Base-by-base conservation (phyloP, 1,139 yeast species). In the Saccharomycopsis phalli region DNA sequence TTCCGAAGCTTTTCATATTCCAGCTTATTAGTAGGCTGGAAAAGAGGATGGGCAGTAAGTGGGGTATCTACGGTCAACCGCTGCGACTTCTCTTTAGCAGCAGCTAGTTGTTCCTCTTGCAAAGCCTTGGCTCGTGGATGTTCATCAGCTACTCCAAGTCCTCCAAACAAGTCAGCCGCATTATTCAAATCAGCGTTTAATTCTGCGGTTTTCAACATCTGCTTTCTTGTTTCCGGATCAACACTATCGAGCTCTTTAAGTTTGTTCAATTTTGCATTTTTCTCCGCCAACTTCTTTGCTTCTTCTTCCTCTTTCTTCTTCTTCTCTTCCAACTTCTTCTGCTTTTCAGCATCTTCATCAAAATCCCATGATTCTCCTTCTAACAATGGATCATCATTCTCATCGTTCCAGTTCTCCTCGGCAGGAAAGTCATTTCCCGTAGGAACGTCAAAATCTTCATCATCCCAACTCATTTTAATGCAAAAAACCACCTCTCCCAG, bases 81-180 rank as follows among this genome's bases (percentile, higher is more conserved):
- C 21, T 44, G 46, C 2, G 62, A 55, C 16, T 66, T 63, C 16
- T 57, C 52, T 28, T 61, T 54, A 22, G 61, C 61, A 38, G 68
- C 63, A 41, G 63, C 63, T 63, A 45, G 73, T 65, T 39, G 76
- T 73, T 50, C 71, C 68, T 55, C 67, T 67, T 49, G 73, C 69
- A 40, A 54, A 6, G 74, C 70, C 50, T 66, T 67, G 49, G 81
- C 87, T 51, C 81, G 69, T 49, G 91, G 91, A 54, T 81, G 91
- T 47, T 68, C 72, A 42, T 74, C 79, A 36, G 81, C 82, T 42
- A 81, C 81, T 25, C 87, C 88, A 50, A 81, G 67, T 7, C 83
- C 83, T 27, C 91, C 95, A 56, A 91, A 86, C 53, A 91, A 68
- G 53, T 86, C 94, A 21, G 95, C 91, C 1, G 97, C 97, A 57